Percentiles rank a stretch among this genome's conserved stretches.
Conservation (phyloP, 1,284 basidiomycete species). For the Pseudozyma sp. region DNA sequence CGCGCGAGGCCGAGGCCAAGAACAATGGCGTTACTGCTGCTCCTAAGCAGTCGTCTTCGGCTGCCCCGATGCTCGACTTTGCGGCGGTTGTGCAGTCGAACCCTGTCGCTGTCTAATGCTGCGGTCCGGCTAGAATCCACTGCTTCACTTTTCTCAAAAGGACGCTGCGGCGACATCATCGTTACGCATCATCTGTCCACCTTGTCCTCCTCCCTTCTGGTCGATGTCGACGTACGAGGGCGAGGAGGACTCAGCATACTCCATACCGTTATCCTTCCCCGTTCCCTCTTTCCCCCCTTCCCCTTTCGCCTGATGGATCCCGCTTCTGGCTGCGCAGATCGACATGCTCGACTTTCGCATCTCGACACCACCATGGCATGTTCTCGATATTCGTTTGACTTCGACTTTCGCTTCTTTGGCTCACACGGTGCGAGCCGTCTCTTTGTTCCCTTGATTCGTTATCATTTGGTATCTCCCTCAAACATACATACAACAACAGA, state of each 20-base stretch:
- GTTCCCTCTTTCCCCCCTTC: background rate
- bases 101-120: constrained; percentile 47
- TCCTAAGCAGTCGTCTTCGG: constrained; percentile 11
- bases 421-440: background rate
- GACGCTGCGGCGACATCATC: constrained; percentile 1
- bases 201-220: background rate
- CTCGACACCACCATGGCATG: too few species aligned
- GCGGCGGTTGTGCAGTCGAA: constrained; percentile 56
- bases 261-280: background rate
- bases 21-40: constrained; percentile 3
- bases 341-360: constrained; percentile 1
- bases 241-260: background rate
- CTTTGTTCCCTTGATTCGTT: background rate
- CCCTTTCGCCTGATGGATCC: background rate
- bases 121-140: too few species aligned
- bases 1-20: constrained; percentile 26
- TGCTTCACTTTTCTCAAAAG: constrained; percentile 4
- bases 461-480: background rate
- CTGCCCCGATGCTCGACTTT: constrained; percentile 52
- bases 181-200: constrained; percentile 5
- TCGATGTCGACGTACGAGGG: background rate
- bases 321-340: too few species aligned
- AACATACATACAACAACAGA: constrained; percentile 13
- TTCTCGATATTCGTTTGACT: too few species aligned
- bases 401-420: too few species aligned